These are phyloP conservation scores for Aspergillus kassunensis DNA, from an alignment of 495 filamentous ascomycete genomes.

Conservation along the genomic window DNA sequence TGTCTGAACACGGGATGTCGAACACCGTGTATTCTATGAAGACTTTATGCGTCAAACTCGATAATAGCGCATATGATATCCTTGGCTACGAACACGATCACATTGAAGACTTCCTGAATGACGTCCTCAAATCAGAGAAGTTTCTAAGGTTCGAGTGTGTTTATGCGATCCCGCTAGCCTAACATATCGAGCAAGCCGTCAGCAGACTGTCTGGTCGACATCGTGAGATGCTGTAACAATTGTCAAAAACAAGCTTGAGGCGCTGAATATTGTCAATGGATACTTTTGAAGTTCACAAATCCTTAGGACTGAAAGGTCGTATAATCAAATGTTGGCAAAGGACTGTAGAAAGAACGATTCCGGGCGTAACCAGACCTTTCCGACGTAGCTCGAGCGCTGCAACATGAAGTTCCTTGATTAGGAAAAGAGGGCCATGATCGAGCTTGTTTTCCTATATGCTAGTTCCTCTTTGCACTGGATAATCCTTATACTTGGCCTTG, in stretches of 20 bases:
- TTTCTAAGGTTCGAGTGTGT: not conserved
- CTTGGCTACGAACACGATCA: not conserved
- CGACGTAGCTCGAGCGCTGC: slow-evolving; percentile 15
- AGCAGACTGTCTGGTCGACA: too few relatives aligned
- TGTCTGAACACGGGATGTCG: not conserved
- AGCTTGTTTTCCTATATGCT: slow-evolving; percentile 29
- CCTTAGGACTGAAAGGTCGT: too few relatives aligned
- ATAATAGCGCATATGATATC: not conserved
- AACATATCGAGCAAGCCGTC: too few relatives aligned
- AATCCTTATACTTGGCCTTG: slow-evolving; percentile 25
- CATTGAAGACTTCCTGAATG: not conserved
- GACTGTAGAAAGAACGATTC: too few relatives aligned
- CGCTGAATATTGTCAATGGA: too few relatives aligned
- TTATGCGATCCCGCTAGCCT: not conserved
- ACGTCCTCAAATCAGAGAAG: not conserved
- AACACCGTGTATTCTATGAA: not conserved
- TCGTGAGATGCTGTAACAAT: too few relatives aligned
- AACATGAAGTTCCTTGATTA: slow-evolving; percentile 23
- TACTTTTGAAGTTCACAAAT: too few relatives aligned
- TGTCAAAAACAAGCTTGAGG: too few relatives aligned
- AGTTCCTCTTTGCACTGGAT: slow-evolving; percentile 27
- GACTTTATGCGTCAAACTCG: not conserved
- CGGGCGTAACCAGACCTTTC: slow-evolving; percentile 21
- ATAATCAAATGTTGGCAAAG: too few relatives aligned
- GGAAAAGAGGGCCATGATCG: slow-evolving; percentile 26